Base-by-base conservation (phyloP, 805 yeast genomes). In the Ogataea salicorniae region DNA sequence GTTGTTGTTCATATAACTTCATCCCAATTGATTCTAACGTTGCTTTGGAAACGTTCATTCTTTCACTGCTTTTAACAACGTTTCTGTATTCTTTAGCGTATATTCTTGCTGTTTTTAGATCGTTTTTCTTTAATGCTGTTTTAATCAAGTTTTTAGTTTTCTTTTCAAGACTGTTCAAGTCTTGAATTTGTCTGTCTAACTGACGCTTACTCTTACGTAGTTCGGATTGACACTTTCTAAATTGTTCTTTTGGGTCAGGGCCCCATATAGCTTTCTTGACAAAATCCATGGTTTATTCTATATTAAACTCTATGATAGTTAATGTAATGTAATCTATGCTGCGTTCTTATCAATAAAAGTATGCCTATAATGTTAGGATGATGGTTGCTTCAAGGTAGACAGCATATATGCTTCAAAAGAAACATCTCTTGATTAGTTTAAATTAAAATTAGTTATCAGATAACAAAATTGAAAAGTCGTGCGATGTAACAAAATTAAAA, bases 231-330 rank as follows among this genome's bases (percentile, higher is more conserved):
- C 95, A 87, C 55, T 81, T 84, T 47, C 94, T 70, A 75, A 79
- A 81, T 59, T 85, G 95, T 59, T 88, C 98, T 60, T 84, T 84
- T 38, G 97, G 97, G 62, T 91, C 97, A 0, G 98, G 97, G 0
- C 99, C 99, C 85, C 95, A 92, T 36, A 92, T 83, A 4, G 91
- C 87, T 62, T 84, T 83, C 69, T 88, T 91, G 34, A 92, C 65
- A 63, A 75, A 84, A 62, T 92, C 89, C 98, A 92, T 92, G 6
- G 6, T 15, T 16, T 20, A 17, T 38, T n/a, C 13, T 16, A 35
- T 35, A 35, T 35, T n/a, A 35, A 7, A 9, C 5, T 23, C 6
- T 4, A 23, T n/a, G n/a, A n/a, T n/a, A 23, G 8, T 23, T 23
- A 23, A 23, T 23, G 26, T 23, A 23, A 5, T 23, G 26, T 23